Conservation (phyloP, 2,329 filamentous ascomycete genomes). For the Pyrenochaeta sp. region DNA sequence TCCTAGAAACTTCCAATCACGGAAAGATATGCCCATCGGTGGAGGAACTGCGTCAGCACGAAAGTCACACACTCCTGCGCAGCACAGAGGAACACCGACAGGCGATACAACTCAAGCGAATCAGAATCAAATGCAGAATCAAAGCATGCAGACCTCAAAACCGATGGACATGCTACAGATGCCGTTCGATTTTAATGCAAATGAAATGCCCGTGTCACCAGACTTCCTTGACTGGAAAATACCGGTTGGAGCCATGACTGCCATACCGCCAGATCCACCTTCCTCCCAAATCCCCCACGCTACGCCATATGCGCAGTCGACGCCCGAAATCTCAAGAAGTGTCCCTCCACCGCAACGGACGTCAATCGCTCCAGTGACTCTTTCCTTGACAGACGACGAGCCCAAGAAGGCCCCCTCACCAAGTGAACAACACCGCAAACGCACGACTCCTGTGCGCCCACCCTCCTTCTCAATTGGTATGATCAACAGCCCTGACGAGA, state of each 20-base stretch:
- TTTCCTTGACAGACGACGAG: slow-evolving; percentile 66
- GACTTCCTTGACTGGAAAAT: slow-evolving; percentile 58
- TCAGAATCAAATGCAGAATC: slow-evolving; percentile 36
- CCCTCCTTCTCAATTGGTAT: slow-evolving; percentile 58
- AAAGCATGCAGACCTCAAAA: slow-evolving; percentile 35
- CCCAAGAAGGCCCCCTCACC: slow-evolving; percentile 52
- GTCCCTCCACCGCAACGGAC: slow-evolving; percentile 50
- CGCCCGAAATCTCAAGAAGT: slow-evolving; percentile 59
- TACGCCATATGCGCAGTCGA: slow-evolving; percentile 60
- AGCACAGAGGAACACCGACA: slow-evolving; percentile 48
- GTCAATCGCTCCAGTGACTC: slow-evolving; percentile 59
- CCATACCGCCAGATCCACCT: slow-evolving; percentile 51
- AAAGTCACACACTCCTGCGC: slow-evolving; percentile 59
- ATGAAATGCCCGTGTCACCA: slow-evolving; percentile 51
- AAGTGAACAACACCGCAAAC: slow-evolving; percentile 43
- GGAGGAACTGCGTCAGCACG: slow-evolving; percentile 81
- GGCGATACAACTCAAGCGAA: slow-evolving; percentile 44
- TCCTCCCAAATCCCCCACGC: slow-evolving; percentile 44
- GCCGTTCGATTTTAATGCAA: slow-evolving; percentile 53
- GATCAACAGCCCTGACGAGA: slow-evolving; percentile 73
- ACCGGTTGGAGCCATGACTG: slow-evolving; percentile 52
- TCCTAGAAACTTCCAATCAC: slow-evolving; percentile 91
- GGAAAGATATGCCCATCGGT: slow-evolving; percentile 89
- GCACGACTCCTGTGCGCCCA: slow-evolving; percentile 50
- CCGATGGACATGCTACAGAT: slow-evolving; percentile 49